A percentile compares a stretch with the other conserved stretches of the same genome.
Evolutionary conservation across 2,329 filamentous ascomycete species (phyloP).

Genomic region (Acarospora socialis): DNA sequence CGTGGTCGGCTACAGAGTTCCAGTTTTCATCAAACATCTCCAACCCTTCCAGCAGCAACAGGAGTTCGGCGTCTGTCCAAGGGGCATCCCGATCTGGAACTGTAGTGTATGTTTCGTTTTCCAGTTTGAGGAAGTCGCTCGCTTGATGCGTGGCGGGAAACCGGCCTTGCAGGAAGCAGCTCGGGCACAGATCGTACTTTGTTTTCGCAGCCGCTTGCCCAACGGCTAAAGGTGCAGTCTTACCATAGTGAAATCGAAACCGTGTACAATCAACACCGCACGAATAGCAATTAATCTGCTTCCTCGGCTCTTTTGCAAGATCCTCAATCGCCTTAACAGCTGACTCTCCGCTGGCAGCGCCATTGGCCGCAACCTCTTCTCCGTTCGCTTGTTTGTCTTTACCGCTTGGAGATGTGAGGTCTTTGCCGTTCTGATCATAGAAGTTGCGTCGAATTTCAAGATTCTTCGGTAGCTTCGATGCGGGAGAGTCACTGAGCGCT

Average conservation of each 20-base stretch:
- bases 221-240: constrained; percentile 41
- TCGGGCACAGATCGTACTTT: constrained; percentile 81
- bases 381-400: constrained; percentile 57
- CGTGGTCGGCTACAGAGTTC: constrained; percentile 82
- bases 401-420: constrained; percentile 55
- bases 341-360: constrained; percentile 42
- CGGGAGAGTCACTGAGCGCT: constrained; percentile 43
- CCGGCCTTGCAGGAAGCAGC: constrained; percentile 73
- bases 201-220: constrained; percentile 43
- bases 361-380: constrained; percentile 54
- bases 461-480: constrained; percentile 67
- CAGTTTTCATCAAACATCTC: constrained; percentile 94
- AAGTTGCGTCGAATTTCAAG: constrained; percentile 91
- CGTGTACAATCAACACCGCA: constrained; percentile 82
- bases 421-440: constrained; percentile 83
- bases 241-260: constrained; percentile 56
- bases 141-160: constrained; percentile 67
- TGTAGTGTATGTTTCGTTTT: constrained; percentile 70
- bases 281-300: constrained; percentile 66
- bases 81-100: constrained; percentile 71
- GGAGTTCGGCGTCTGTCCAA: constrained; percentile 80
- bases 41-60: constrained; percentile 79
- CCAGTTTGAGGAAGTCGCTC: constrained; percentile 73
- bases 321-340: constrained; percentile 49
- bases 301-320: constrained; percentile 47